Evolutionary conservation across 2,329 filamentous ascomycete species (phyloP).

Genomic region (Cryphonectria parasitica): DNA sequence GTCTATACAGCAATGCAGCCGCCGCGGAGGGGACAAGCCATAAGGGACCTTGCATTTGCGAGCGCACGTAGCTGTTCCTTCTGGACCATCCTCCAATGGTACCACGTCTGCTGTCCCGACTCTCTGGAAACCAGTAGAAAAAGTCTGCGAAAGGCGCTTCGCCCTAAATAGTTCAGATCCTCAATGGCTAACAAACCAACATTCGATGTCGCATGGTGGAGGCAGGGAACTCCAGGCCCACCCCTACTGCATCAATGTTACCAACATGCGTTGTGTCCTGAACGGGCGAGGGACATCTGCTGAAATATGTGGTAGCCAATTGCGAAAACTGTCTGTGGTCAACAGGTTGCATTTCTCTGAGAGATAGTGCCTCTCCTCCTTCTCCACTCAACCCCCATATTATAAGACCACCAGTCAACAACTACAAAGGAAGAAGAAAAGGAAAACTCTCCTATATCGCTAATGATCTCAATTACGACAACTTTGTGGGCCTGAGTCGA

Average conservation of each 20-base stretch:
- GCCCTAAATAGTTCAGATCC: neutral
- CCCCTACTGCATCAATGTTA: slow-evolving; percentile 12
- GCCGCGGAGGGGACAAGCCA: slow-evolving; percentile 9
- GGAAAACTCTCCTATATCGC: neutral
- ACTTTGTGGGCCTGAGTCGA: neutral
- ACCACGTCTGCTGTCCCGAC: slow-evolving; percentile 7
- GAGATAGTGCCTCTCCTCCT: slow-evolving; percentile 1
- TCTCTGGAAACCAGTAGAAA: slow-evolving; percentile 17
- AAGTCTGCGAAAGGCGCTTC: slow-evolving; percentile 15
- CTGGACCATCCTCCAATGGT: slow-evolving; percentile 21
- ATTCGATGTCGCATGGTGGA: slow-evolving; percentile 19
- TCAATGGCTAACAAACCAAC: slow-evolving; percentile 11
- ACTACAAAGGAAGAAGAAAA: neutral
- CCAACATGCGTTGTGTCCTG: slow-evolving; percentile 9
- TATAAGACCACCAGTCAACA: neutral
- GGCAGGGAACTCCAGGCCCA: slow-evolving; percentile 16
- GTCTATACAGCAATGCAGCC: slow-evolving; percentile 9
- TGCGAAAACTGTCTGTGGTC: neutral
- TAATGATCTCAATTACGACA: neutral
- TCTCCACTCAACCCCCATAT: neutral
- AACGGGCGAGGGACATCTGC: neutral
- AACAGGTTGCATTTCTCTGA: neutral
- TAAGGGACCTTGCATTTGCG: slow-evolving; percentile 5
- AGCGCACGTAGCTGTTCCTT: slow-evolving; percentile 16
- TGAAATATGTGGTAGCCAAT: neutral